Conservation (phyloP, 768 basidiomycete genomes). For the Calocera viscosa region DNA sequence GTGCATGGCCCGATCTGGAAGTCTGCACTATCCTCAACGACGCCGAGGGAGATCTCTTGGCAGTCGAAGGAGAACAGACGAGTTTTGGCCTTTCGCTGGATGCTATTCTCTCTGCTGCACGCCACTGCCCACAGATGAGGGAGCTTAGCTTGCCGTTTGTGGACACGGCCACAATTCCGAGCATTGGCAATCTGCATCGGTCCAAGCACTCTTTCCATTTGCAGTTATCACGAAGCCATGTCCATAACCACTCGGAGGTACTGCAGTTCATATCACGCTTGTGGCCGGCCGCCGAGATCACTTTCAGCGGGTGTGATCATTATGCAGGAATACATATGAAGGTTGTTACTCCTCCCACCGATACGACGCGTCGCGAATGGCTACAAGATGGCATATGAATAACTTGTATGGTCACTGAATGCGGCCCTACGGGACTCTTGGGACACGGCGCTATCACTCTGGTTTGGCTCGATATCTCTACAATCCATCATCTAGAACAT, state of each 20-base stretch:
- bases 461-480: too few relatives aligned
- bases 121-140: background rate
- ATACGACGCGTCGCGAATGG: too few relatives aligned
- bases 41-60: background rate
- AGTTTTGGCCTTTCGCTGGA: background rate
- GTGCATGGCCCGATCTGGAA: background rate
- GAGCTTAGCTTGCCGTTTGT: background rate
- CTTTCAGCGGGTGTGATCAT: background rate
- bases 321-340: background rate
- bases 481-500: too few relatives aligned
- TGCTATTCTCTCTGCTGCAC: background rate
- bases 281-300: background rate
- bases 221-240: background rate
- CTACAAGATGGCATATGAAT: too few relatives aligned
- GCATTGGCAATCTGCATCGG: background rate
- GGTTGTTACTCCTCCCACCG: background rate
- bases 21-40: background rate
- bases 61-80: background rate
- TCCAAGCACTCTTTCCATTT: background rate
- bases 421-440: too few relatives aligned
- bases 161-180: background rate
- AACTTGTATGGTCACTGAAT: too few relatives aligned
- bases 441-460: too few relatives aligned
- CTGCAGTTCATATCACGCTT: background rate
- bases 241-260: background rate